phyloP scores from a whole-genome alignment of 2,329 filamentous ascomycete genomes.

The Neopestalotiopsis clavispora region DNA sequence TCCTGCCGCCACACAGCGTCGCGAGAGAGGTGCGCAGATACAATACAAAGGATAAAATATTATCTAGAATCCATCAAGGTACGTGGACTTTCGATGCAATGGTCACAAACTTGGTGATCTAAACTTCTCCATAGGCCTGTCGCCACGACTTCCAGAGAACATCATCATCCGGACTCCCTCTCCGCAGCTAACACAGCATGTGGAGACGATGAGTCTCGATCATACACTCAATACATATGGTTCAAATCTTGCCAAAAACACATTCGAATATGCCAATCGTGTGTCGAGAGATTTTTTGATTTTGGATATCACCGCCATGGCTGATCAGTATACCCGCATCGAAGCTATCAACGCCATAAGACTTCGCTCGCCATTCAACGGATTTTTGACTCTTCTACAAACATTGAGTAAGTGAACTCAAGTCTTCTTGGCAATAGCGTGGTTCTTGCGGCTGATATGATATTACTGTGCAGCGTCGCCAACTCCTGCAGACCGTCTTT shows the following conservation, averaged over 20 bases:
- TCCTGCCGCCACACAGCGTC: too few relatives aligned
- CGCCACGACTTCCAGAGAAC: background rate
- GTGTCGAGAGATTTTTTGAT: background rate
- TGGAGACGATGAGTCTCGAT: background rate
- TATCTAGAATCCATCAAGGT: too few relatives aligned
- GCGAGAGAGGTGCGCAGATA: too few relatives aligned
- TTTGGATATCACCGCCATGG: background rate
- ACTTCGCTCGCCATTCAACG: background rate
- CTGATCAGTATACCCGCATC: background rate
- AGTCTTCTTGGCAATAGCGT: too few relatives aligned
- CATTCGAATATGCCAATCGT: background rate
- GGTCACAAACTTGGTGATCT: too few relatives aligned
- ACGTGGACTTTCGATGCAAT: too few relatives aligned
- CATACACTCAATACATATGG: background rate
- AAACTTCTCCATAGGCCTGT: background rate
- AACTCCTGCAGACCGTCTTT: too few relatives aligned
- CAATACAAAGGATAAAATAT: too few relatives aligned
- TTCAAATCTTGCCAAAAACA: rapidly evolving
- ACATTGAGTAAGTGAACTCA: background rate
- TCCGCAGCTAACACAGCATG: background rate
- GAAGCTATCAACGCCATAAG: background rate
- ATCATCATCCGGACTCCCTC: background rate
- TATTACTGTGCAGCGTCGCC: too few relatives aligned
- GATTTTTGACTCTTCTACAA: background rate
- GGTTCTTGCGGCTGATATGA: too few relatives aligned